A percentile compares a stretch with the other conserved stretches of the same genome.
phyloP scores from a whole-genome alignment of 495 filamentous ascomycete genomes.

The Massariosphaeria phaeospora region DNA sequence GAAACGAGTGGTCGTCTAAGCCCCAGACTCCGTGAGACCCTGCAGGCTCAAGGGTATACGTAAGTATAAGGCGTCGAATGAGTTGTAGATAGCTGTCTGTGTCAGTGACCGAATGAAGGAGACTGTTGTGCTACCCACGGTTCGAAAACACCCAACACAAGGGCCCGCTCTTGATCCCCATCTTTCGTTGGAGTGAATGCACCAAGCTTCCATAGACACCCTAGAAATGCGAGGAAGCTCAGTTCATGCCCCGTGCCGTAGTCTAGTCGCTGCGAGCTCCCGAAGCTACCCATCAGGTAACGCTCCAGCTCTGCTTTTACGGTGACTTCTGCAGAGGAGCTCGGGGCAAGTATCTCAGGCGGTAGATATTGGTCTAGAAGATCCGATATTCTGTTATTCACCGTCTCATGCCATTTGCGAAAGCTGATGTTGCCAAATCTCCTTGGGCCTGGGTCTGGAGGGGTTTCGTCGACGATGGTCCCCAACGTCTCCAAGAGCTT shows the following conservation, averaged over 20 bases:
- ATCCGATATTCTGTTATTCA: slow-evolving; percentile 53
- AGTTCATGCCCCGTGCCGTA: slow-evolving; percentile 96
- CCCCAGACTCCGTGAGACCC: slow-evolving; percentile 96
- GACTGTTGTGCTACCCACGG: slow-evolving; percentile 50
- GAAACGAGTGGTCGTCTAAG: slow-evolving; percentile 91
- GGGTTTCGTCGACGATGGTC: slow-evolving; percentile 67
- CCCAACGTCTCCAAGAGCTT: slow-evolving; percentile 57
- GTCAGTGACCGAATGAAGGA: slow-evolving; percentile 1
- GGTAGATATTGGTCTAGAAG: slow-evolving; percentile 63
- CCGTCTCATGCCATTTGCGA: slow-evolving; percentile 68
- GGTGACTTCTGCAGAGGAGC: slow-evolving; percentile 26
- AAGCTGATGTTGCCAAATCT: slow-evolving; percentile 91
- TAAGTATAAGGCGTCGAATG: slow-evolving; percentile 76
- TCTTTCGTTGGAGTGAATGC: slow-evolving; percentile 54
- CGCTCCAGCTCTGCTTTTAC: slow-evolving; percentile 62
- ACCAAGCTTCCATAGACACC: slow-evolving; percentile 82
- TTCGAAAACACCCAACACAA: slow-evolving; percentile 76
- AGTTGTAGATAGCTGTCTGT: slow-evolving; percentile 71
- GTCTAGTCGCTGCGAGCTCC: slow-evolving; percentile 81
- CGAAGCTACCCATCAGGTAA: slow-evolving; percentile 85
- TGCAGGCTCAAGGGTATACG: slow-evolving; percentile 93
- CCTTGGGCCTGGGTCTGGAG: slow-evolving; percentile 77
- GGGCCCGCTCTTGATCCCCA: slow-evolving; percentile 63
- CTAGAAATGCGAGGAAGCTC: slow-evolving; percentile 88
- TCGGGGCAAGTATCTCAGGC: slow-evolving; percentile 34